Percentiles rank a stretch among this genome's conserved stretches.
These are phyloP conservation scores for Excoecaria agallocha DNA, from an alignment of 345 rosid species.

Conservation along the genomic window DNA sequence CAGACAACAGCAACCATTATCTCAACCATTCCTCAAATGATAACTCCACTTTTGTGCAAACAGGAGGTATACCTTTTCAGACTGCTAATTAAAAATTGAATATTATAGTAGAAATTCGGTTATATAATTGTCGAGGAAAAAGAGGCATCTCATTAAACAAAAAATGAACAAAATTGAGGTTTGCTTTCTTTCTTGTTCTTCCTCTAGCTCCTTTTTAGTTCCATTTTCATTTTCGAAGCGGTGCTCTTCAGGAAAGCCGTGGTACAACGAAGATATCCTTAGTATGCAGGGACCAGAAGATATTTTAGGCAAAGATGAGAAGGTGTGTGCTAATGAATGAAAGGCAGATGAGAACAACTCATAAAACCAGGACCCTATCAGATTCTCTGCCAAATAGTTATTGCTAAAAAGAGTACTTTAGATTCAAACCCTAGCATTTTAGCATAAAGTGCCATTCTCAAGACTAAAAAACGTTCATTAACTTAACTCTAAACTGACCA, in stretches of 20 bases:
- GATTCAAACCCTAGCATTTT: neutral
- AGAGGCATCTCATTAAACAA: neutral
- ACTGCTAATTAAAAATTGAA: neutral
- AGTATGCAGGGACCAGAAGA: neutral
- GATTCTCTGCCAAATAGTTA: no score
- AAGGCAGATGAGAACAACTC: neutral
- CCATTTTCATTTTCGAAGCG: neutral
- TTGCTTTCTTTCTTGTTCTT: neutral
- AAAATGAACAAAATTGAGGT: neutral
- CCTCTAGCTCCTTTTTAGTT: neutral
- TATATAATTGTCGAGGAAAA: neutral
- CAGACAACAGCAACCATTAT: slow-evolving; percentile 4
- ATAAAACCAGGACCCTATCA: neutral
- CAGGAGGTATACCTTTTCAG: neutral
- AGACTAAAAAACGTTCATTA: neutral
- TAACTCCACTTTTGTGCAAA: neutral
- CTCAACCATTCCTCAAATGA: neutral
- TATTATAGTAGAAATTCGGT: neutral
- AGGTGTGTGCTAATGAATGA: neutral
- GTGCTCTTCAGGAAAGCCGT: neutral
- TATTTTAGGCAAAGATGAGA: neutral
- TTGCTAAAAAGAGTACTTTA: neutral
- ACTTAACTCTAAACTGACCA: neutral
- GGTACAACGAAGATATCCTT: neutral
- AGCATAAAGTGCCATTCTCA: neutral